These are phyloP conservation scores for Ettlia oleoabundans DNA, from an alignment of 139 green algal species.

Conservation along the genomic window DNA sequence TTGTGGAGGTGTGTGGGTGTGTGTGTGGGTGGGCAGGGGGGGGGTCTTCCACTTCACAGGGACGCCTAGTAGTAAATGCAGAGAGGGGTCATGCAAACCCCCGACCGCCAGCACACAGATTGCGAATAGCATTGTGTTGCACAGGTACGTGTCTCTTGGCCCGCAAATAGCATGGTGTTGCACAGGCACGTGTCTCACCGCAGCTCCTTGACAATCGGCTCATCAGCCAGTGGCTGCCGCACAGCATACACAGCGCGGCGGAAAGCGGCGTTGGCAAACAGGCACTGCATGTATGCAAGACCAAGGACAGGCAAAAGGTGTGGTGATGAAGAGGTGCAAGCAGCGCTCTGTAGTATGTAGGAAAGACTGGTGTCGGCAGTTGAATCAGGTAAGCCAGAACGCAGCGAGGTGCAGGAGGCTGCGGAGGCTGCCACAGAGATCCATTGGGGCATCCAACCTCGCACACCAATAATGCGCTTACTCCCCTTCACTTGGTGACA, in stretches of 20 bases:
- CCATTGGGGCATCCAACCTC: too few relatives aligned
- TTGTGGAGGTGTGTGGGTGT: neutral
- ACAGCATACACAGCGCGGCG: conserved; percentile 62
- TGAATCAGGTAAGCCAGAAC: too few relatives aligned
- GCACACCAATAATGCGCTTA: too few relatives aligned
- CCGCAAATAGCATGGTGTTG: too few relatives aligned
- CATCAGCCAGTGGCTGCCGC: conserved; percentile 5
- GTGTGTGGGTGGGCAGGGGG: neutral
- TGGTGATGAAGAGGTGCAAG: neutral
- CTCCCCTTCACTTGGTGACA: too few relatives aligned
- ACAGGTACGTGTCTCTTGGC: too few relatives aligned
- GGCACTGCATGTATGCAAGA: conserved; percentile 80
- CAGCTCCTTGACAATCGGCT: conserved; percentile 47
- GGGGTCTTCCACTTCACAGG: neutral
- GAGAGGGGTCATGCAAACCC: too few relatives aligned
- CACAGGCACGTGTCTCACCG: conserved; percentile 41
- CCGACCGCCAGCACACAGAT: too few relatives aligned
- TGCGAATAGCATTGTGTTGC: too few relatives aligned
- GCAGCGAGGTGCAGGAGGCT: too few relatives aligned
- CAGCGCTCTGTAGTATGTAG: neutral
- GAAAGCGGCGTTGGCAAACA: conserved; percentile 74
- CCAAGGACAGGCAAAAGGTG: neutral
- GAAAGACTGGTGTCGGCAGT: too few relatives aligned
- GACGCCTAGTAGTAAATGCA: neutral
- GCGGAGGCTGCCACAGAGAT: too few relatives aligned